Base-by-base conservation (phyloP, 2,329 filamentous ascomycete species). In the Trichoderma brevicompactum region DNA sequence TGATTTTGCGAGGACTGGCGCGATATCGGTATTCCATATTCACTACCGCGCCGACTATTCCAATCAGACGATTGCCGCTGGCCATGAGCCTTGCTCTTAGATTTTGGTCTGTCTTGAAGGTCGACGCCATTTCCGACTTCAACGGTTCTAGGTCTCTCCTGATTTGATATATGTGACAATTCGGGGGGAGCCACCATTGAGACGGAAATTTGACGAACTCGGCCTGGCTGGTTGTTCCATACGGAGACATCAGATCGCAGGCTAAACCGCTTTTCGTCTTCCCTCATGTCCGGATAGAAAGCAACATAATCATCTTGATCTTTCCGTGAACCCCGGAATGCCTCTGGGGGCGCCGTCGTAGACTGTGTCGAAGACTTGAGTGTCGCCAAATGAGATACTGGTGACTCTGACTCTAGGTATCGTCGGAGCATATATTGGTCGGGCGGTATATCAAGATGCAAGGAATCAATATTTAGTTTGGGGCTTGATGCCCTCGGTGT, bases 231-330 rank as follows among this genome's bases (percentile, higher is more conserved):
- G 46, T 69, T 69, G 41, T 70, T 70, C 67, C 67, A 70, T 5
- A 70, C 68, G 34, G 69, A 70, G 13, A 70, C 67, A 12, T 70
- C 69, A 12, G 69, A 70, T 38, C 69, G 67, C n/a, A 69, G n/a
- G 43, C 69, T 70, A 13, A 66, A 60, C 9, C 67, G 63, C 10
- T 69, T 67, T 7, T 63, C 59, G 12, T 38, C 17, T 44, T 54
- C 59, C 23, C 12, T 38, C 41, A 38, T 54, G 13, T 68, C 55
- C 5, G 64, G 48, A 32, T 46, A 55, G 17, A 53, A 53, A 19
- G 46, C 44, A 2, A 53, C 36, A 32, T 55, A 59, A n/a, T 59
- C 59, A 19, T 46, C 17, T n/a, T 7, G 34, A 13, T 54, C 40
- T 36, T 48, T 65, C 50, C 41, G 34, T 3, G 23, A 48, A 6